These are phyloP conservation scores for Cyberlindnera maritima DNA, from an alignment of 805 yeast species.

Conservation along the genomic window DNA sequence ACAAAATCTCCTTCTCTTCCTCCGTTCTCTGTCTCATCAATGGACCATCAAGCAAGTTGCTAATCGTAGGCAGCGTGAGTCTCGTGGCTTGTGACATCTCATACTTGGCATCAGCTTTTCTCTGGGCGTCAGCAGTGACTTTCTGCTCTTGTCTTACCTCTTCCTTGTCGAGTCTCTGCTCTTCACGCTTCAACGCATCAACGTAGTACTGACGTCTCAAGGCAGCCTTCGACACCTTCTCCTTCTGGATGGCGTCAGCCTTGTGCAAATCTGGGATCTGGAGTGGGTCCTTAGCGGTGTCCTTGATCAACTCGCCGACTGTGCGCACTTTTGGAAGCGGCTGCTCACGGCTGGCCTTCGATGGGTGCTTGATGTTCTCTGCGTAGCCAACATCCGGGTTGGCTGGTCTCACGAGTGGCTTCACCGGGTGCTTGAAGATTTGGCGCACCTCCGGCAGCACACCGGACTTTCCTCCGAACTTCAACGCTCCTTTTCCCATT, in stretches of 20 bases:
- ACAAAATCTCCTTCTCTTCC: conserved; percentile 59
- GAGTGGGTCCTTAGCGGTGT: conserved; percentile 49
- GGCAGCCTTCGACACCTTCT: conserved; percentile 43
- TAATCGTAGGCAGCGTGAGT: conserved; percentile 79
- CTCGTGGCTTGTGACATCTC: conserved; percentile 46
- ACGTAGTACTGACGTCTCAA: conserved; percentile 70
- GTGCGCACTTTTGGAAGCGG: conserved; percentile 51
- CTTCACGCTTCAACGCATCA: conserved; percentile 47
- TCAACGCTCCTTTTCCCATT: conserved; percentile 48
- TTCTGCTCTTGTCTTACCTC: conserved; percentile 29
- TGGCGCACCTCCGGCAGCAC: conserved; percentile 75
- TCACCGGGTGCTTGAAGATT: conserved; percentile 62
- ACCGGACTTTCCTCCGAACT: conserved; percentile 66
- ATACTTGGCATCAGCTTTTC: conserved; percentile 37
- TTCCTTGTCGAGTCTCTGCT: conserved; percentile 33
- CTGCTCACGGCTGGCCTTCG: conserved; percentile 56
- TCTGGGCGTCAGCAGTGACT: conserved; percentile 28
- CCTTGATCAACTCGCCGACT: conserved; percentile 56
- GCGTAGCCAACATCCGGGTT: conserved; percentile 66
- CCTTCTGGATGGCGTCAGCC: conserved; percentile 26
- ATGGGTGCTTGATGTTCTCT: conserved; percentile 65
- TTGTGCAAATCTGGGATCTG: conserved; percentile 25
- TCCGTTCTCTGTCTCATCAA: conserved; percentile 69
- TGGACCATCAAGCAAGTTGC: conserved; percentile 62
- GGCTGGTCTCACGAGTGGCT: conserved; percentile 39